These are phyloP conservation scores for Wolfiporia cocos DNA, from an alignment of 1,284 basidiomycete genomes.

Conservation along the genomic window DNA sequence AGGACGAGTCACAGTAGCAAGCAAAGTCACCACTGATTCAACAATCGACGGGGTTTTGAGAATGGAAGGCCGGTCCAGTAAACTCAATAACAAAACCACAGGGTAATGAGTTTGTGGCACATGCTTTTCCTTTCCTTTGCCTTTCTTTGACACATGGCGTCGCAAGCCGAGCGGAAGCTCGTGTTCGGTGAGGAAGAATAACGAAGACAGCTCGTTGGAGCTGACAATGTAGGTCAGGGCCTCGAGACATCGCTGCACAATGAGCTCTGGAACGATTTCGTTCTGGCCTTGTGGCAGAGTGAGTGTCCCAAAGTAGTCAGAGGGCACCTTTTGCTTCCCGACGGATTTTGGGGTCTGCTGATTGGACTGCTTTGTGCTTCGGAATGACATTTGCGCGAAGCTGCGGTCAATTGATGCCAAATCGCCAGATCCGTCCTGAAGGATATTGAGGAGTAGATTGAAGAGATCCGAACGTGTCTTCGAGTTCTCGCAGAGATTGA, in stretches of 20 bases:
- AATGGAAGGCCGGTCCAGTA: conserved; percentile 81
- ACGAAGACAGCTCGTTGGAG: conserved; percentile 75
- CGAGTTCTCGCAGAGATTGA: conserved; percentile 93
- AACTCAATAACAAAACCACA: conserved; percentile 79
- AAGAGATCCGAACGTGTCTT: conserved; percentile 91
- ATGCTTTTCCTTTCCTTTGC: conserved; percentile 90
- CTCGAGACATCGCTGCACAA: conserved; percentile 90
- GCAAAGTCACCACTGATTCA: conserved; percentile 83
- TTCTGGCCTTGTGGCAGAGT: conserved; percentile 62
- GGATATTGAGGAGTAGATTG: conserved; percentile 85
- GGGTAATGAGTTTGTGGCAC: conserved; percentile 81
- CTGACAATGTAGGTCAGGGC: conserved; percentile 82
- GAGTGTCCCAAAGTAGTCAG: conserved; percentile 47
- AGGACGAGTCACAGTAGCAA: conserved; percentile 84
- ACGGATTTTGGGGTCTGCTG: conserved; percentile 59
- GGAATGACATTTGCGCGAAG: conserved; percentile 88
- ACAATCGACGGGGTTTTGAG: conserved; percentile 86
- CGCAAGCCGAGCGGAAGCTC: conserved; percentile 77
- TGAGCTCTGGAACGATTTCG: conserved; percentile 85
- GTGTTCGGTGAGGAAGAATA: conserved; percentile 94
- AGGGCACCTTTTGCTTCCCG: conserved; percentile 58
- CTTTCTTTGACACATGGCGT: conserved; percentile 69
- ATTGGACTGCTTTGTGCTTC: conserved; percentile 49
- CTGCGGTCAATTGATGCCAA: conserved; percentile 89
- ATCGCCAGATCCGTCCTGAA: conserved; percentile 95